phyloP scores from a whole-genome alignment of 345 rosid genomes.

The Sonneratia caseolaris region DNA sequence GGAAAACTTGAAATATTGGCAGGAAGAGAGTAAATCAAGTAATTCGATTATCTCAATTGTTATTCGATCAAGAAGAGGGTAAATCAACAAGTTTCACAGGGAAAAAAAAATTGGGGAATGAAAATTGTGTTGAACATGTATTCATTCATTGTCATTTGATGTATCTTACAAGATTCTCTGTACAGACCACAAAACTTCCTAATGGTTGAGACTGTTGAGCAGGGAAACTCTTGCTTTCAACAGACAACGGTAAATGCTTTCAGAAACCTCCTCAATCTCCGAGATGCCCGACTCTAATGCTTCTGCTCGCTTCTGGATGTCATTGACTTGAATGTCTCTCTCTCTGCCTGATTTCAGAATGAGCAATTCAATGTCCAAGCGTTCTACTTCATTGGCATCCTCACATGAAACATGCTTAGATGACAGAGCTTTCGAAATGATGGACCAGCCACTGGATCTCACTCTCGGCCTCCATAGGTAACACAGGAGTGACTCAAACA shows the following conservation, averaged over 20 bases:
- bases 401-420: neutral
- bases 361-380: neutral
- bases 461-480: neutral
- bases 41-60: no score
- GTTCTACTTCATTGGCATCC: neutral
- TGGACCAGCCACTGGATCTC: neutral
- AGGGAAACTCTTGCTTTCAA: conserved; percentile 23
- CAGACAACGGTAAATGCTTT: conserved; percentile 25
- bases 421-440: neutral
- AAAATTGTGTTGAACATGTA: neutral
- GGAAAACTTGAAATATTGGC: neutral
- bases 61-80: no score
- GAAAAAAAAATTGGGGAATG: no score
- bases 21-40: no score
- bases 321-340: conserved; percentile 9
- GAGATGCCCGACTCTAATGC: conserved; percentile 23
- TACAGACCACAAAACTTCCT: neutral
- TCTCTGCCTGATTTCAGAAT: neutral
- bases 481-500: neutral
- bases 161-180: neutral
- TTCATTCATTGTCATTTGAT: neutral
- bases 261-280: conserved; percentile 33
- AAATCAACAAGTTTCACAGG: no score
- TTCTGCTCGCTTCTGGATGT: conserved; percentile 16
- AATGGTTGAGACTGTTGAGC: conserved; percentile 8